phyloP scores from a whole-genome alignment of 2,329 filamentous ascomycete genomes.

The Bipolaris victoriae region DNA sequence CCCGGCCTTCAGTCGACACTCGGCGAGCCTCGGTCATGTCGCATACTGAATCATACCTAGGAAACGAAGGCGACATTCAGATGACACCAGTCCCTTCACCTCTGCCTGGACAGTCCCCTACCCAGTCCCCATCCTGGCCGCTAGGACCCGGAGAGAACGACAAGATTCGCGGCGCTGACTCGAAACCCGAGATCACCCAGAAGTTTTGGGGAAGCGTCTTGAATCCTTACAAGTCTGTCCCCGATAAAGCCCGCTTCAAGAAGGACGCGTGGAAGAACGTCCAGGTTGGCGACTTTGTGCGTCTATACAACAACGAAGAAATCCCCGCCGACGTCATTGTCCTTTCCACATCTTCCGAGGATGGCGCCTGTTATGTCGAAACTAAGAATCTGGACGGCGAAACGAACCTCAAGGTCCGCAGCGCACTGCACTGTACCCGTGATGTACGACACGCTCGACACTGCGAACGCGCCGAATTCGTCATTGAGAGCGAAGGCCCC shows the following conservation, averaged over 20 bases:
- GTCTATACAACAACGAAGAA: constrained; percentile 94
- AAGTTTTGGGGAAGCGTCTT: constrained; percentile 73
- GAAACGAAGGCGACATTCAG: constrained; percentile 72
- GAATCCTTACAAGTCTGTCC: constrained; percentile 69
- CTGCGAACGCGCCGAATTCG: constrained; percentile 87
- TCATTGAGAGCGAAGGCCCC: constrained; percentile 86
- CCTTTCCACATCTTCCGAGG: constrained; percentile 87
- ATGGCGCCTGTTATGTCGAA: constrained; percentile 95
- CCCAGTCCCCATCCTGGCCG: constrained; percentile 35
- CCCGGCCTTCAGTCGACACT: constrained; percentile 71
- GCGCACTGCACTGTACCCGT: constrained; percentile 84
- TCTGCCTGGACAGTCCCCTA: constrained; percentile 58
- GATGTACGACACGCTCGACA: constrained; percentile 86
- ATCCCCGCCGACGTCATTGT: constrained; percentile 93
- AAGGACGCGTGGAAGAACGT: constrained; percentile 95
- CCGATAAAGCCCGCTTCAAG: constrained; percentile 83
- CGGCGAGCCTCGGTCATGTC: constrained; percentile 64
- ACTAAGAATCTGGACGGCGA: constrained; percentile 98
- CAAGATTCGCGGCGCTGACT: constrained; percentile 33
- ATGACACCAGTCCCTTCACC: constrained; percentile 96
- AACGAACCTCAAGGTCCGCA: constrained; percentile 94
- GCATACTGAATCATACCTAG: constrained; percentile 58
- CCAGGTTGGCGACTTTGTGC: constrained; percentile 93
- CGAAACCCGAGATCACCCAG: constrained; percentile 42
- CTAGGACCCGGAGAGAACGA: constrained; percentile 36